Evolutionary conservation across 2,329 filamentous ascomycete species (phyloP), one percentile per base, ranked within the genome.

Genomic region (Fusarium xyrophilum): DNA sequence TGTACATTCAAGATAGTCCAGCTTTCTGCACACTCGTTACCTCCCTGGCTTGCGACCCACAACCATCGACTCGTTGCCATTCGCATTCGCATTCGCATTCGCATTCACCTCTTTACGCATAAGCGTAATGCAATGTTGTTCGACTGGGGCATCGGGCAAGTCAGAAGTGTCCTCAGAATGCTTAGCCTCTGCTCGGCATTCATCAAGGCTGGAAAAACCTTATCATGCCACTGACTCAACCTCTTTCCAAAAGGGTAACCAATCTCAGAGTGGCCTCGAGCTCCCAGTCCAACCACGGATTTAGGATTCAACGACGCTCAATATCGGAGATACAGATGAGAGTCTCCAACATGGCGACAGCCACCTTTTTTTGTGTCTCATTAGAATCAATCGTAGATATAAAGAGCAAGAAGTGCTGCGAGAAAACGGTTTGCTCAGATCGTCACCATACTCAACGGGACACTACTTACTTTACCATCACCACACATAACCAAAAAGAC

Each of bases 191-290:
- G 36, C 27, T 50, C 35, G 38, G 40, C 36, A 36, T 28, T 28
- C 7, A 21, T 14, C 38, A 9, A 21, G n/a, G 17, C 27, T 15
- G 27, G 21, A 39, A 19, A 19, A 33, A 43, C 36, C 27, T 30
- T 25, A 27, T 43, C 52, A 48, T 35, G 33, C 30, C n/a, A 44
- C 21, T 21, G 23, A 19, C 7, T 40, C 36, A n/a, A 43, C 32
- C 27, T 35, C 46, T 36, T 61, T 55, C 53, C 44, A 58, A 64
- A 60, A 55, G 50, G 68, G 59, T 40, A 70, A 61, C 46, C 61
- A 67, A 64, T 69, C 61, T 70, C 39, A 57, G 46, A 67, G 43
- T 66, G 53, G 58, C 35, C 56, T 63, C 23, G 14, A 60, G 19
- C 42, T 56, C 68, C 53, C 60, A 14, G 57, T 55, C 56, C 54